These are phyloP conservation scores for Plasmodium coatneyi DNA, from an alignment of 169 alveolate genomes.

Conservation along the genomic window DNA sequence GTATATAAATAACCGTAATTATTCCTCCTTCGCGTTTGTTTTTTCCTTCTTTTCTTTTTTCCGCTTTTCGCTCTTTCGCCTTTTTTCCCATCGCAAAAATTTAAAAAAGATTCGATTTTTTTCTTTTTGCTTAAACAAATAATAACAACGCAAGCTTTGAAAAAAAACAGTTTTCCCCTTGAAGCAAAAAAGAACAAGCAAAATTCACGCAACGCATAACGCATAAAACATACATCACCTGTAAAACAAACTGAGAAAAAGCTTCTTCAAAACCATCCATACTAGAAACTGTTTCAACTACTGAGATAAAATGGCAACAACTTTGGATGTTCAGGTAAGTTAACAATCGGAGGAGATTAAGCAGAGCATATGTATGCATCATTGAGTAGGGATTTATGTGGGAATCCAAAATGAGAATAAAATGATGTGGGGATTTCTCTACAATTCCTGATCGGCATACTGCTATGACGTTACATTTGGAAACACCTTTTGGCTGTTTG, in stretches of 20 bases:
- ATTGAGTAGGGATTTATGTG: neutral
- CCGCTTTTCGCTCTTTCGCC: neutral
- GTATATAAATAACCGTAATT: neutral
- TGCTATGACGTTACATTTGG: neutral
- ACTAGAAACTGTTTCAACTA: neutral
- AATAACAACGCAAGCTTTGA: neutral
- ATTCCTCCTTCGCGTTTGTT: neutral
- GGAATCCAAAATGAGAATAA: neutral
- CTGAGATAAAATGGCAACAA: slow-evolving; percentile 32
- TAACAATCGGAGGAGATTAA: neutral
- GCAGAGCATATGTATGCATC: neutral
- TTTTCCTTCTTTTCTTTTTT: no score
- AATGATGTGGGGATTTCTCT: neutral
- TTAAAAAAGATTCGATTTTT: neutral
- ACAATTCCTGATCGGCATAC: neutral
- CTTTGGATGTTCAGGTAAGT: slow-evolving; percentile 64
- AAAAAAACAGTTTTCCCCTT: neutral
- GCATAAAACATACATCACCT: neutral
- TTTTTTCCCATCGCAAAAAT: neutral
- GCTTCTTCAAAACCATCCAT: slow-evolving; percentile 5
- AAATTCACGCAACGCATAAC: neutral
- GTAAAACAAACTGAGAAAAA: neutral
- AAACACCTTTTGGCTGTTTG: neutral
- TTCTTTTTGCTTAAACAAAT: neutral
- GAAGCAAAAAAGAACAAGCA: neutral